Evolutionary conservation across 257 asterid species (phyloP).

Genomic region (Petunia axillaris): DNA sequence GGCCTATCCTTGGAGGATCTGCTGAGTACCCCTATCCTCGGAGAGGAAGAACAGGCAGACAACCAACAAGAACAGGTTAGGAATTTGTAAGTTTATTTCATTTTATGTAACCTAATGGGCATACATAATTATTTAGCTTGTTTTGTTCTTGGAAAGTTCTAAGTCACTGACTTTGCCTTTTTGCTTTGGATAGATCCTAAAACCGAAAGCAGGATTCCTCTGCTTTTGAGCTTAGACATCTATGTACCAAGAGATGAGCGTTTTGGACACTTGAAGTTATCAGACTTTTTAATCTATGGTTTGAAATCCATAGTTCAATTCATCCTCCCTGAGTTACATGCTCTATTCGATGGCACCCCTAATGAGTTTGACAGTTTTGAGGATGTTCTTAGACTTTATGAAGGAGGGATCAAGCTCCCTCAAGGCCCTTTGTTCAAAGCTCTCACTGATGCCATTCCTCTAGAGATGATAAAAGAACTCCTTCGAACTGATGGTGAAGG

Average conservation of each 20-base stretch:
- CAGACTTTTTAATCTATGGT: slow-evolving; percentile 28
- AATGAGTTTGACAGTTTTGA: too few relatives aligned
- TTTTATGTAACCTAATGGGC: too few relatives aligned
- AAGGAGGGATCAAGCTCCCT: slow-evolving; percentile 31
- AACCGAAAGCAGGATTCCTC: slow-evolving; percentile 33
- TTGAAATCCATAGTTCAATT: slow-evolving; percentile 30
- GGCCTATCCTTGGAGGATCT: slow-evolving; percentile 13
- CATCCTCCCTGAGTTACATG: slow-evolving; percentile 28
- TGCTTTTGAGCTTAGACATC: slow-evolving; percentile 19
- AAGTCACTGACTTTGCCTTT: too few relatives aligned
- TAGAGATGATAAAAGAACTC: not conserved
- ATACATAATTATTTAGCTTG: not conserved
- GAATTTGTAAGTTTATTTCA: too few relatives aligned
- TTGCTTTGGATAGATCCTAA: slow-evolving; percentile 29
- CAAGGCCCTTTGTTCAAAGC: slow-evolving; percentile 15
- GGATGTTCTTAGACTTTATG: slow-evolving; percentile 12
- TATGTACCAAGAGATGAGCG: slow-evolving; percentile 43
- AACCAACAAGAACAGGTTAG: slow-evolving; percentile 9
- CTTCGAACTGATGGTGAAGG: too few relatives aligned
- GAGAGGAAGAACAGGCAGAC: slow-evolving; percentile 22
- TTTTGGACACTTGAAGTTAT: slow-evolving; percentile 39
- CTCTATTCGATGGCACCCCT: slow-evolving; percentile 24
- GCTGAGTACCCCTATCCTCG: slow-evolving; percentile 25
- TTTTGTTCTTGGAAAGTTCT: not conserved
- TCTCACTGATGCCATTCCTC: slow-evolving; percentile 14